Base-by-base conservation (phyloP, 352 stramenopile genomes). In the Phytophthora quininea region DNA sequence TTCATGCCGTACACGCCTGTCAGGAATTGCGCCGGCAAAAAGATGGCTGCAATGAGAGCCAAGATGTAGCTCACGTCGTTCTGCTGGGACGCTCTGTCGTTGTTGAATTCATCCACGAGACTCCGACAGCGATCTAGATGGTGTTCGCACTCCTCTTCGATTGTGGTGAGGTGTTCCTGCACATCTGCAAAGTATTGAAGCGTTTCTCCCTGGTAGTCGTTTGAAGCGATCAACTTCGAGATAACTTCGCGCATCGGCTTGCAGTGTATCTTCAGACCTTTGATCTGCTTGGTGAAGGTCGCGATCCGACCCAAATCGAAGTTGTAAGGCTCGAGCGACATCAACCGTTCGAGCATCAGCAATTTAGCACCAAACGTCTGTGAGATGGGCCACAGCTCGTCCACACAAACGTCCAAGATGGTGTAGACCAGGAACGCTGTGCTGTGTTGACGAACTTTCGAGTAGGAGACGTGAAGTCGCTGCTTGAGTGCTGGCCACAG, bases 1-100 rank as follows among this genome's bases (percentile, higher is more conserved):
- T 96, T 96, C 87, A 96, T 96, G 59, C 88, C 88, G 62, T 95
- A 95, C 5, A 96, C 66, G 3, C 82, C 84, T 9, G 88, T 92
- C 37, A 95, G 72, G 64, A 95, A 96, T 67, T 94, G 86, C 19
- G 83, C 88, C 1, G 88, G 88, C 31, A 96, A 60, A 93, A 92
- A 46, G n/a, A 93, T 82, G 4, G 87, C 84, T 0, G 87, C 85
- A 4, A 96, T 79, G 7, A 96, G 73, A 31, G 88, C 85, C 42
- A 96, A 67, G 27, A 85, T 69, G 57, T 89, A 93, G 60, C 82
- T 92, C 63, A 91, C 82, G 30, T 91, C 79, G 63, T 77, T 90
- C 54, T 93, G 85, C 50, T 86, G 73, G 3, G 74, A 71, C 0
- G 83, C 72, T 30, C 84, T 82, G 35, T 79, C 74, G 33, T 84